Conservation (phyloP, 2,329 filamentous ascomycete species). For the Alternaria hordeiaustralica region DNA sequence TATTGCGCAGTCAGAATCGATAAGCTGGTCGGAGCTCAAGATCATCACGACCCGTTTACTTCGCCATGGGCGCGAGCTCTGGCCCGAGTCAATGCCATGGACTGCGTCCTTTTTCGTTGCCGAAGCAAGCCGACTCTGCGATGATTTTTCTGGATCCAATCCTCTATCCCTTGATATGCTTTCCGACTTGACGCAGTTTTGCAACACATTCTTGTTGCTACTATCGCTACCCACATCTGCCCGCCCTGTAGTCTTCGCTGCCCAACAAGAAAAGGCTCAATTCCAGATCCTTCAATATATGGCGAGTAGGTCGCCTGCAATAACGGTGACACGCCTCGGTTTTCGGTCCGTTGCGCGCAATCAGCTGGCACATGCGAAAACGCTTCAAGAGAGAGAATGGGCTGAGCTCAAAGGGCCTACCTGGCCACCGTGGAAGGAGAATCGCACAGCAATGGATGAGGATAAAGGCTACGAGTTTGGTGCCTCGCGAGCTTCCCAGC, state of each 20-base stretch:
- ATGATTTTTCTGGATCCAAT: not conserved
- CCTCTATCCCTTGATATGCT: conserved; percentile 9
- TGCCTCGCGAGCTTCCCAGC: conserved; percentile 62
- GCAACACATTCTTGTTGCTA: conserved; percentile 58
- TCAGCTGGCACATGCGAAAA: conserved; percentile 66
- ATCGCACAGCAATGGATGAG: conserved; percentile 66
- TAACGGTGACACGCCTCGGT: conserved; percentile 63
- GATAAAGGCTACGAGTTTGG: conserved; percentile 63
- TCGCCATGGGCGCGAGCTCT: conserved; percentile 38
- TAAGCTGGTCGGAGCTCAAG: conserved; percentile 33
- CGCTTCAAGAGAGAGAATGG: conserved; percentile 62
- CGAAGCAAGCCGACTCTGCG: conserved; percentile 29
- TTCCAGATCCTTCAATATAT: conserved; percentile 64
- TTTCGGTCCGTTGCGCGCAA: conserved; percentile 63
- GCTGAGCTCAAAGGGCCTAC: conserved; percentile 64
- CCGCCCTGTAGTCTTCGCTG: conserved; percentile 57
- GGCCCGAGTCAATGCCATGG: conserved; percentile 43
- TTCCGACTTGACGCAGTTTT: conserved; percentile 48
- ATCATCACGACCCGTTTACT: conserved; percentile 34
- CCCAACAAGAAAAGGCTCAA: conserved; percentile 63
- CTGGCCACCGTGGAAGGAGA: conserved; percentile 72
- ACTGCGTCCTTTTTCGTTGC: conserved; percentile 35
- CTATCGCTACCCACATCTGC: conserved; percentile 57
- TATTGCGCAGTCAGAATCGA: conserved; percentile 17
- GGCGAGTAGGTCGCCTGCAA: conserved; percentile 59